Evolutionary conservation across 106 monocot species (phyloP), one percentile per base, ranked within the genome.

Genomic region (Vanilla planifolia): DNA sequence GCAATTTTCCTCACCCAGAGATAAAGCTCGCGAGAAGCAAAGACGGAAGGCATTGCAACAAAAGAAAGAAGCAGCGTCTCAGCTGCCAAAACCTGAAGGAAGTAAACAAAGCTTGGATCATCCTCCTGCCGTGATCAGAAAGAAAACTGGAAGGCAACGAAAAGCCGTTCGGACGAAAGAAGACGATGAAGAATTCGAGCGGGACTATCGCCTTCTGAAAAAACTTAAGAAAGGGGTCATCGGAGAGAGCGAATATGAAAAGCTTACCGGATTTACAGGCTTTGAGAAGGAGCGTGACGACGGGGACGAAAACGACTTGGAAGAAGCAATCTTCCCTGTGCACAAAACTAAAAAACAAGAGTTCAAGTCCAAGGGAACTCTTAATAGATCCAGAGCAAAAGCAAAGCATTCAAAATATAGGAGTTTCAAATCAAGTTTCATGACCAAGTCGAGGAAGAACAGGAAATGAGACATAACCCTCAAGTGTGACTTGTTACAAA

Each of bases 141-240:
- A 98, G 84, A 79, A 74, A 60, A 98, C 96, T 6, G 96, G 96
- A 2, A 81, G 67, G 36, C 96, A 98, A 55, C 83, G 96, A 4
- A 72, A 43, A 20, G 76, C 81, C 8, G 66, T 75, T 48, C 96
- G 77, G 53, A 86, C 84, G 1, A 98, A 85, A 64, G 87, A 85
- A 74, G 96, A 98, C 21, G 67, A 74, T 1, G 87, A 88, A 43
- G 96, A 98, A 61, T 52, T 91, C 61, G 77, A 86, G 29, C 68
- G 67, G 20, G 96, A 98, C 19, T 98, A 98, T 65, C 84, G 91
- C 14, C 48, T 98, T 17, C 73, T 98, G 41, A 91, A 98, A 58
- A 98, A 88, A 30, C 73, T 98, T 19, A 98, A 88, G 55, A 69
- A 82, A 34, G 96, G 96, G 15, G 65, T 16, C 13, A 98, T 91